These are phyloP conservation scores for Gnomoniopsis sp. DNA, from an alignment of 2,329 filamentous ascomycete species.

Conservation along the genomic window DNA sequence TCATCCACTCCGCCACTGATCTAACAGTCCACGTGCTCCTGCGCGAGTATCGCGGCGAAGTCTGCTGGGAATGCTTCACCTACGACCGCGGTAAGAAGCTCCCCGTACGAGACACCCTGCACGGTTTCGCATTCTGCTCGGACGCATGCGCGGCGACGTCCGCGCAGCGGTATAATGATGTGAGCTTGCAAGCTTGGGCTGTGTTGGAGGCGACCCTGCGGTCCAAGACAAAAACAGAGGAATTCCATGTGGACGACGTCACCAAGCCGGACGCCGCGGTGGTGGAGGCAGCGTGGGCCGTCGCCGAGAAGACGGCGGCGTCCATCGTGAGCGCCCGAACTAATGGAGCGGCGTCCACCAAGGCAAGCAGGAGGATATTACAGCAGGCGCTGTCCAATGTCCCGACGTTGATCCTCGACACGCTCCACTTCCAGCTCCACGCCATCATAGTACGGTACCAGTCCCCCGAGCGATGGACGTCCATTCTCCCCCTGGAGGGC, in stretches of 20 bases:
- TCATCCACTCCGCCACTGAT: constrained; percentile 2
- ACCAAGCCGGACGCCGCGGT: neutral
- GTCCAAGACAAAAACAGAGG: neutral
- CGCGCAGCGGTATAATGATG: neutral
- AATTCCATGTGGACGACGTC: neutral
- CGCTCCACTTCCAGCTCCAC: constrained; percentile 12
- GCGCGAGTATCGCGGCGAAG: constrained; percentile 16
- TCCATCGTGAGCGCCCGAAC: neutral
- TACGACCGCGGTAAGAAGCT: constrained; percentile 16
- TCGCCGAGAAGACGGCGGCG: neutral
- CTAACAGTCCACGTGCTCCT: constrained; percentile 12
- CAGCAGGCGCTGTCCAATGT: neutral
- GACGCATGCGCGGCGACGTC: neutral
- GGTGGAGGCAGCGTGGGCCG: constrained; percentile 5
- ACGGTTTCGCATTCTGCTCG: constrained; percentile 14
- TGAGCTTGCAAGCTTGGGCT: constrained; percentile 11
- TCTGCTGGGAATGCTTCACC: constrained; percentile 16
- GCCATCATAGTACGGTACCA: constrained; percentile 1
- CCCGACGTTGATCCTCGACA: constrained; percentile 4
- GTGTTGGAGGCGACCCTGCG: neutral
- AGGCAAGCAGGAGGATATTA: neutral
- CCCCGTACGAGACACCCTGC: constrained; percentile 1
- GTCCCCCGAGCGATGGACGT: neutral
- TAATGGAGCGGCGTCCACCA: neutral
- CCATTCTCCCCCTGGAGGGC: neutral